Evolutionary conservation across 495 filamentous ascomycete genomes (phyloP).

Genomic region (Podospora pseudocomata): DNA sequence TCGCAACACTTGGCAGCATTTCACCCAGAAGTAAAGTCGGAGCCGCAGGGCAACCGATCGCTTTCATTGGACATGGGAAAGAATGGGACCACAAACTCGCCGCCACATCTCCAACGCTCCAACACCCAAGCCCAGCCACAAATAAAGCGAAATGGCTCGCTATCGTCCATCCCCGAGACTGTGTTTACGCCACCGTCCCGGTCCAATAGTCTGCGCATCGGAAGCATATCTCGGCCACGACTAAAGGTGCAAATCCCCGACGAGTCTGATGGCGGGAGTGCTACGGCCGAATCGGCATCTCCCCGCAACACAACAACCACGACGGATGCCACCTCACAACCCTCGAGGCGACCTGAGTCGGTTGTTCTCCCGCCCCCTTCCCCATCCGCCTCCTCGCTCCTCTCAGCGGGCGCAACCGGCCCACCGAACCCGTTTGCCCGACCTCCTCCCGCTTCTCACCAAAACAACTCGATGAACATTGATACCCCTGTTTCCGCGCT

Average conservation of each 20-base stretch:
- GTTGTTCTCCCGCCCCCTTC: constrained; percentile 91
- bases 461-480: constrained; percentile 64
- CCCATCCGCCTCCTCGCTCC: constrained; percentile 72
- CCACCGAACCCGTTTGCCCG: constrained; percentile 95
- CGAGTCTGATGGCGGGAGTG: constrained; percentile 80
- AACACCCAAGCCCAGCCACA: constrained; percentile 40
- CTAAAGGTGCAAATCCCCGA: constrained; percentile 93
- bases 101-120: constrained; percentile 47
- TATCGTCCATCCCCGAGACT: constrained; percentile 54
- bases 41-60: constrained; percentile 58
- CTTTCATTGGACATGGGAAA: constrained; percentile 41
- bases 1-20: constrained; percentile 75
- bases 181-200: constrained; percentile 66
- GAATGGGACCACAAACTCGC: constrained; percentile 41
- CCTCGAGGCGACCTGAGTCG: constrained; percentile 19
- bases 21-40: constrained; percentile 42
- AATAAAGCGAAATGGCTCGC: constrained; percentile 48
- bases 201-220: constrained; percentile 61
- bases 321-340: constrained; percentile 44
- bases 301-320: constrained; percentile 69
- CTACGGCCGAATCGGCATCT: constrained; percentile 66
- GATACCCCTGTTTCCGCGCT: constrained; percentile 98
- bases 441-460: constrained; percentile 63
- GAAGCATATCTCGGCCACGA: constrained; percentile 64
- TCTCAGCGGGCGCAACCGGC: constrained; percentile 88